These are phyloP conservation scores for Nicotiana sylvestris DNA, from an alignment of 257 asterid species.

Conservation along the genomic window DNA sequence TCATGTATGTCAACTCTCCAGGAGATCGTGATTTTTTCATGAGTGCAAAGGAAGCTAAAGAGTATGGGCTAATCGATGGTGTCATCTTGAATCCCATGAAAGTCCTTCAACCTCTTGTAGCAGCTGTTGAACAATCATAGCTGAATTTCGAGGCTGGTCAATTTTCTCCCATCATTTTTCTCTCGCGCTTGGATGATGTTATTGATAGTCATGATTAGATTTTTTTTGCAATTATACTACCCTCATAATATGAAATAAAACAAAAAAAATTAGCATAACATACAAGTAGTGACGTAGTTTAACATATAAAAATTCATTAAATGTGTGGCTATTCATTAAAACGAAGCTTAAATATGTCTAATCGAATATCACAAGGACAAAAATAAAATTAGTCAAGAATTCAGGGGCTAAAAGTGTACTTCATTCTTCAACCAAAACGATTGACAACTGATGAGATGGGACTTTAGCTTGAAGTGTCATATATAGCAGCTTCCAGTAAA, in stretches of 20 bases:
- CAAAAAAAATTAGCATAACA: no score
- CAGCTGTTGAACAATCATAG: conserved; percentile 41
- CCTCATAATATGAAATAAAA: no score
- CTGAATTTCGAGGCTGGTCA: not conserved
- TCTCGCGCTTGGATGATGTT: not conserved
- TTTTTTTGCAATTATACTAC: no score
- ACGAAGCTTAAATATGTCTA: not conserved
- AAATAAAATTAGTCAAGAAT: not conserved
- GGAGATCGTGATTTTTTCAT: conserved; percentile 96
- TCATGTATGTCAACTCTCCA: conserved; percentile 95
- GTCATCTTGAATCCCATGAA: conserved; percentile 86
- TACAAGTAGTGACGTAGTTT: not conserved
- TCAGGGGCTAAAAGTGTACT: not conserved
- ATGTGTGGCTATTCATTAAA: not conserved
- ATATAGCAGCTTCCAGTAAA: no score
- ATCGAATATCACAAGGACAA: not conserved
- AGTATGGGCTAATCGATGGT: conserved; percentile 85
- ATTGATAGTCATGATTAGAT: not conserved
- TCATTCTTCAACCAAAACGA: not conserved
- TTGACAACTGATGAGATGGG: no score
- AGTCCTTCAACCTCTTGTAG: conserved; percentile 87
- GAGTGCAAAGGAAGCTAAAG: conserved; percentile 98
- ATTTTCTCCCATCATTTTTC: not conserved
- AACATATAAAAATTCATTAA: not conserved
- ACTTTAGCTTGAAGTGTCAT: no score